Evolutionary conservation across 345 rosid genomes (phyloP).

Genomic region (Syzygium aqueum): DNA sequence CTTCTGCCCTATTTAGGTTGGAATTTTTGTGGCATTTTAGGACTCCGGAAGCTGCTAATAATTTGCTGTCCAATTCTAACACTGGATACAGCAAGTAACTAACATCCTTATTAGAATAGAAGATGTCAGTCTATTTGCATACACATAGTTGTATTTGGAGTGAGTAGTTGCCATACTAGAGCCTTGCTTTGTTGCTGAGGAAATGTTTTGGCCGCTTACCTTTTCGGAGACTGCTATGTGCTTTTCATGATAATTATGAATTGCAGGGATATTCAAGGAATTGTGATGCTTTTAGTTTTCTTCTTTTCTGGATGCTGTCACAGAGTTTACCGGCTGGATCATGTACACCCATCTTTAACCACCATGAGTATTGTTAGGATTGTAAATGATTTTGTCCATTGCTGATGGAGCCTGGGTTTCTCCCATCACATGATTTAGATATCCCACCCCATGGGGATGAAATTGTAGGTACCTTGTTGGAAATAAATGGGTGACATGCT

Average conservation of each 20-base stretch:
- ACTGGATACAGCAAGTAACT: not conserved
- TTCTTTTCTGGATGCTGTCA: not conserved
- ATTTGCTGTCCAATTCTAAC: not conserved
- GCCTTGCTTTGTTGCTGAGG: not conserved
- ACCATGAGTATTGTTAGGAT: not conserved
- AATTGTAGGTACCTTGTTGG: not conserved
- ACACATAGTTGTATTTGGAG: not conserved
- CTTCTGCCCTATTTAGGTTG: not conserved
- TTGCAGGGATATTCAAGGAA: not conserved
- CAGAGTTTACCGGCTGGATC: not conserved
- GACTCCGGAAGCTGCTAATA: not conserved
- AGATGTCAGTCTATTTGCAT: not conserved
- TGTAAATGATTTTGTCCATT: not conserved
- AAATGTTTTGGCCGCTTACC: not conserved
- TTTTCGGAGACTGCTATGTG: not conserved
- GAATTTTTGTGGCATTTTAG: not conserved
- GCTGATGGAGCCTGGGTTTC: not conserved
- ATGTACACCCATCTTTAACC: not conserved
- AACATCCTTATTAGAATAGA: not conserved
- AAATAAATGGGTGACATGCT: constrained; percentile 1
- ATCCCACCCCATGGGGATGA: not conserved
- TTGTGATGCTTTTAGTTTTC: not conserved
- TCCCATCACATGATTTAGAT: not conserved
- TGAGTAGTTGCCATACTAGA: not conserved
- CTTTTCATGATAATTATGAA: not conserved